Conservation (phyloP, 2,329 filamentous ascomycete genomes). For the Salinomyces thailandicus region DNA sequence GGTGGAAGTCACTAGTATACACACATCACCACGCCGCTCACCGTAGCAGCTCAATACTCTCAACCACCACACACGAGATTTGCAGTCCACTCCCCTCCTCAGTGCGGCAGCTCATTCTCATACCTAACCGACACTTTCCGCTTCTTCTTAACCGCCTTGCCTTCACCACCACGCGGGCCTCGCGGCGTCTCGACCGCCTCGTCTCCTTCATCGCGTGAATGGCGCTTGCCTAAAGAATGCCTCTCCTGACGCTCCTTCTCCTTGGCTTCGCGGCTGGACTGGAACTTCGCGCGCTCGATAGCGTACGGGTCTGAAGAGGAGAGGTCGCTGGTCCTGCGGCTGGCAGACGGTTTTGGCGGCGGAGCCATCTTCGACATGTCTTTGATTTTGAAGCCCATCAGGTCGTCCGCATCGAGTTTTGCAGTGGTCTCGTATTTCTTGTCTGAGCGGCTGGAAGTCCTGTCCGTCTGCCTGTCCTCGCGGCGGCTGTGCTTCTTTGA, state of each 20-base stretch:
- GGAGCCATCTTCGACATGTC: constrained; percentile 25
- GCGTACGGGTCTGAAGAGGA: constrained; percentile 22
- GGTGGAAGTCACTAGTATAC: too few species aligned
- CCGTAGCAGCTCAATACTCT: too few species aligned
- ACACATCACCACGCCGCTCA: too few species aligned
- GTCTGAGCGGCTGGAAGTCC: constrained; percentile 30
- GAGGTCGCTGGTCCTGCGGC: constrained; percentile 7
- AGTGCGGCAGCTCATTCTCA: constrained; percentile 7
- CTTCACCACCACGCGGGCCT: constrained; percentile 36
- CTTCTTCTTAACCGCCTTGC: constrained; percentile 1
- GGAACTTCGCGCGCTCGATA: constrained; percentile 21
- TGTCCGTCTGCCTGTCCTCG: constrained; percentile 39
- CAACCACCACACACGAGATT: too few species aligned
- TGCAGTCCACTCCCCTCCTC: too few species aligned
- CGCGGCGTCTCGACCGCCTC: constrained; percentile 32
- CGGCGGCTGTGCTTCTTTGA: constrained; percentile 33
- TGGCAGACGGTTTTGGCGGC: constrained; percentile 9
- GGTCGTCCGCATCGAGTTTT: constrained; percentile 19
- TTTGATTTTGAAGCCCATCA: constrained; percentile 40
- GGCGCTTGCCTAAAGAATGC: constrained; percentile 36
- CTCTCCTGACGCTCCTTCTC: constrained; percentile 59
- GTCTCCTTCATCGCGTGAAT: constrained; percentile 21
- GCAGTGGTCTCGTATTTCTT: constrained; percentile 23
- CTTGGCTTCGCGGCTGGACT: constrained; percentile 45
- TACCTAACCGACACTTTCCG: constrained; percentile 7